A percentile compares a stretch with the other conserved stretches of the same genome.
Evolutionary conservation across 2,329 filamentous ascomycete genomes (phyloP).

Genomic region (Pestalotiopsis sp.): DNA sequence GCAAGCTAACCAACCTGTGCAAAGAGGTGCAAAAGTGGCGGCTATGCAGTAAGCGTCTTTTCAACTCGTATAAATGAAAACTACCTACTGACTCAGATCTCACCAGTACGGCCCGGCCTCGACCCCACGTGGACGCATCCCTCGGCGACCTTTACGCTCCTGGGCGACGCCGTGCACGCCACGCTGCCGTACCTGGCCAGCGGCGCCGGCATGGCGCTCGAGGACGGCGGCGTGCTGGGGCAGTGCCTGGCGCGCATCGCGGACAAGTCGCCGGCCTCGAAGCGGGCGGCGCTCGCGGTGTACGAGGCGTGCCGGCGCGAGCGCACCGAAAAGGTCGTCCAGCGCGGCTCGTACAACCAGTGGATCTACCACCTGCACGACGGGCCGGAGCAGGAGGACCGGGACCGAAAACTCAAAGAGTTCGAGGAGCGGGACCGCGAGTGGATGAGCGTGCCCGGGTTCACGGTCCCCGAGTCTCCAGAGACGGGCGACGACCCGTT

Average conservation of each 20-base stretch:
- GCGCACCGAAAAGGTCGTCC: conserved; percentile 62
- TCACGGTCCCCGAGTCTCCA: conserved; percentile 22
- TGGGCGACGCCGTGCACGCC: conserved; percentile 67
- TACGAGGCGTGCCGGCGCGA: conserved; percentile 62
- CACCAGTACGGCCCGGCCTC: conserved; percentile 23
- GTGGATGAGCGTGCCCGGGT: conserved; percentile 29
- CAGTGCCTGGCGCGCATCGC: conserved; percentile 53
- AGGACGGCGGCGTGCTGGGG: conserved; percentile 61
- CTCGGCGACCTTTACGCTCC: conserved; percentile 57
- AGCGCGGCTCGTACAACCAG: conserved; percentile 63
- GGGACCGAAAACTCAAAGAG: conserved; percentile 43
- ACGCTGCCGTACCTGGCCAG: conserved; percentile 64
- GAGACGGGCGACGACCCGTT: conserved; percentile 44
- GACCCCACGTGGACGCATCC: conserved; percentile 58
- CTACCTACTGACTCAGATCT: not conserved
- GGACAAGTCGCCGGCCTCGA: conserved; percentile 38
- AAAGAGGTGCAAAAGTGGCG: conserved; percentile 59
- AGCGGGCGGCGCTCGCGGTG: conserved; percentile 38
- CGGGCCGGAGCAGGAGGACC: conserved; percentile 55
- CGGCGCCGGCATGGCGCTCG: conserved; percentile 62
- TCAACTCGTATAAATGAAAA: not conserved
- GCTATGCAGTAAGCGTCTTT: conserved; percentile 22
- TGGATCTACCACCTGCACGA: conserved; percentile 65
- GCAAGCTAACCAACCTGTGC: conserved; percentile 60
- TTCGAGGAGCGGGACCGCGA: conserved; percentile 34